These are phyloP conservation scores for Cicer judaicum DNA, from an alignment of 306 rosid genomes.

Conservation along the genomic window DNA sequence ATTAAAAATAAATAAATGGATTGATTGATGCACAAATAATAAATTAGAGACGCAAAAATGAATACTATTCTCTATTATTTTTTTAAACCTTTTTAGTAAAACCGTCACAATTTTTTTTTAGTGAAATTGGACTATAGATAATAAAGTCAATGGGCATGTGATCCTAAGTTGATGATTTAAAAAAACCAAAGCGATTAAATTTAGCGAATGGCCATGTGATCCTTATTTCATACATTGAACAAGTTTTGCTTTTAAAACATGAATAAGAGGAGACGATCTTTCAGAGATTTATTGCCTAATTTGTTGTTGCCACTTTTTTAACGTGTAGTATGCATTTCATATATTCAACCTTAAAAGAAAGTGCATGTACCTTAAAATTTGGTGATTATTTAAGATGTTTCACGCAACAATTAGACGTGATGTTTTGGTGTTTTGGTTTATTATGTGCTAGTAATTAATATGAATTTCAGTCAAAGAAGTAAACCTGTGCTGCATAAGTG, in stretches of 20 bases:
- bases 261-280: constrained; percentile 30
- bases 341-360: neutral
- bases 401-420: constrained; percentile 20
- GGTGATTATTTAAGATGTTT: constrained; percentile 18
- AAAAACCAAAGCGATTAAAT: neutral
- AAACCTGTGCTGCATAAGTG: neutral
- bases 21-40: too few relatives aligned
- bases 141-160: constrained; percentile 31
- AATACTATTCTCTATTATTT: too few relatives aligned
- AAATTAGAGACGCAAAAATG: too few relatives aligned
- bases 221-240: constrained; percentile 50
- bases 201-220: constrained; percentile 44
- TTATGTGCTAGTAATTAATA: neutral
- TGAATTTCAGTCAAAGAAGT: constrained; percentile 45
- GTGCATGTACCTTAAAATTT: neutral
- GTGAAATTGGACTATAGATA: neutral
- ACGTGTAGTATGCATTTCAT: neutral
- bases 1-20: too few relatives aligned
- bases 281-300: constrained; percentile 17
- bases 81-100: too few relatives aligned
- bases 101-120: too few relatives aligned
- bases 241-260: constrained; percentile 35
- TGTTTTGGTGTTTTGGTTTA: constrained; percentile 26
- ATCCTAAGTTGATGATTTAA: neutral
- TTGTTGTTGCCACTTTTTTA: neutral